These are phyloP conservation scores for Fusarium sacchari DNA, from an alignment of 2,329 filamentous ascomycete species.

Conservation along the genomic window DNA sequence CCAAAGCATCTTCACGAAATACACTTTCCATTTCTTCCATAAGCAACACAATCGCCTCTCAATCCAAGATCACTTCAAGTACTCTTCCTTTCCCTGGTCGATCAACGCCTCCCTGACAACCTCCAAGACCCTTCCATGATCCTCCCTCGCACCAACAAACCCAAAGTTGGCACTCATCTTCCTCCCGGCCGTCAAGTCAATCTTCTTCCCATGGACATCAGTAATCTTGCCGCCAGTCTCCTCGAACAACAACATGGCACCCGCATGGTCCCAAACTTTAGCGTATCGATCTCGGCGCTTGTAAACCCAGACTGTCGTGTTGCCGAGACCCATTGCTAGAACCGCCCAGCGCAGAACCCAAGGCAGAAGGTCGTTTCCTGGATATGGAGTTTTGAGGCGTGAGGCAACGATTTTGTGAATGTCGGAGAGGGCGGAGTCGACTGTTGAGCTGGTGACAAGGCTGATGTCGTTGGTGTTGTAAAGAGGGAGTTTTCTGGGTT, in stretches of 20 bases:
- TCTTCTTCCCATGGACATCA: slow-evolving; percentile 61
- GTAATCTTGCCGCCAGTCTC: slow-evolving; percentile 66
- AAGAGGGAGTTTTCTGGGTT: slow-evolving; percentile 48
- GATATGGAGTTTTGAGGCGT: slow-evolving; percentile 54
- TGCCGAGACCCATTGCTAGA: slow-evolving; percentile 62
- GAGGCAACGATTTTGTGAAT: slow-evolving; percentile 58
- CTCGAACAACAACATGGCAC: slow-evolving; percentile 67
- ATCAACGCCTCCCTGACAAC: slow-evolving; percentile 82
- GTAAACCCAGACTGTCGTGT: slow-evolving; percentile 68
- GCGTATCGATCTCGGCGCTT: slow-evolving; percentile 57
- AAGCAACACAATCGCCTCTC: not conserved
- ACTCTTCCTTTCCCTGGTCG: slow-evolving; percentile 45
- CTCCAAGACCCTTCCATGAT: slow-evolving; percentile 60
- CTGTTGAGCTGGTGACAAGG: slow-evolving; percentile 59
- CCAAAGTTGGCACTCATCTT: slow-evolving; percentile 63
- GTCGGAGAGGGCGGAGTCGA: slow-evolving; percentile 59
- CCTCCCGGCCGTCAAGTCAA: slow-evolving; percentile 62
- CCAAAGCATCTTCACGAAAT: not conserved
- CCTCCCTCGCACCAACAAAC: slow-evolving; percentile 63
- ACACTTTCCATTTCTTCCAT: not conserved
- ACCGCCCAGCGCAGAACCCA: slow-evolving; percentile 67
- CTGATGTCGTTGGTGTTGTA: slow-evolving; percentile 47
- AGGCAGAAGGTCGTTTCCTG: slow-evolving; percentile 63
- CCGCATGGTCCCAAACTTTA: slow-evolving; percentile 70
- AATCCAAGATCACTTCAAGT: slow-evolving; percentile 13